Evolutionary conservation across 768 basidiomycete genomes (phyloP).

Genomic region (Hygrocybe coccinea): DNA sequence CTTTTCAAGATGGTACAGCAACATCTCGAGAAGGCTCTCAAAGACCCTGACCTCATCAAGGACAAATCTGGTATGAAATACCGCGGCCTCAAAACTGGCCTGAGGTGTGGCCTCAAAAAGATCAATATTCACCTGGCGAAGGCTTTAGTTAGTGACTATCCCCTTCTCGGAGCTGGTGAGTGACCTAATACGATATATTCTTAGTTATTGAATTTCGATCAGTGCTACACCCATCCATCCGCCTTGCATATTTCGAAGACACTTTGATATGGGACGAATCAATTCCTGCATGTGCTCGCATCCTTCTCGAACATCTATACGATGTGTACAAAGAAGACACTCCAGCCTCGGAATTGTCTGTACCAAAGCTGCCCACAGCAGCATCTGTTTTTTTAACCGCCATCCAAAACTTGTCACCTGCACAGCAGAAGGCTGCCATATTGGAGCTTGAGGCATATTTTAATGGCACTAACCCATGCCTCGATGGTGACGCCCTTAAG

Average conservation of each 20-base stretch:
- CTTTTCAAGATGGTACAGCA: not conserved
- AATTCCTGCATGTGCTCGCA: not conserved
- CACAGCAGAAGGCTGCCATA: not conserved
- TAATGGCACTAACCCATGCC: not conserved
- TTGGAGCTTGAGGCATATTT: not conserved
- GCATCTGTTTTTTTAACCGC: no score
- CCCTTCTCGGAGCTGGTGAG: no score
- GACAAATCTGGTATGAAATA: conserved; percentile 1
- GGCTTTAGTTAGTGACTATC: no score
- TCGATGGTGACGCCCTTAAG: not conserved
- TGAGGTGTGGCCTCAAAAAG: not conserved
- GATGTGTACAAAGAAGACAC: no score
- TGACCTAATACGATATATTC: not conserved
- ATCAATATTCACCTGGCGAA: not conserved
- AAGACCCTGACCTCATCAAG: not conserved
- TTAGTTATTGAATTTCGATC: not conserved
- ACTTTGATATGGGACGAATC: not conserved
- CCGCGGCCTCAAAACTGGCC: not conserved
- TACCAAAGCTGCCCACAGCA: no score
- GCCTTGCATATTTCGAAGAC: not conserved
- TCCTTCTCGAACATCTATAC: not conserved
- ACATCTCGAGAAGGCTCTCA: no score
- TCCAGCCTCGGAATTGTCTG: no score
- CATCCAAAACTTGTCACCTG: not conserved
- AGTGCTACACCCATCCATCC: not conserved